These are phyloP conservation scores for Trametes gibbosa DNA, from an alignment of 768 basidiomycete species.

Conservation along the genomic window DNA sequence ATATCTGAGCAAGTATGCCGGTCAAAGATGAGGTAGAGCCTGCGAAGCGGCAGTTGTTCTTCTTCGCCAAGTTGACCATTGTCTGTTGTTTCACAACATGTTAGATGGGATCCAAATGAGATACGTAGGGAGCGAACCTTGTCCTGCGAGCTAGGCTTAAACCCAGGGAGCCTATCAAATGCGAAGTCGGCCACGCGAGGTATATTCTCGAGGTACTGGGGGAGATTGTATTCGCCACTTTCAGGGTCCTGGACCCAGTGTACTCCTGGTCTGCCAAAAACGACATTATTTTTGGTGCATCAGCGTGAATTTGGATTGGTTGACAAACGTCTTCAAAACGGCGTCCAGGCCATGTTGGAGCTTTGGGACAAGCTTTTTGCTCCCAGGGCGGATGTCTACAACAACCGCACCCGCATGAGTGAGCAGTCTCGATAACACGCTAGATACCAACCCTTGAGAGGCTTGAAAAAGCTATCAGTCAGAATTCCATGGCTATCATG, in stretches of 20 bases:
- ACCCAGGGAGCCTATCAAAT: conserved; percentile 72
- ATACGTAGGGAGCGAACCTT: conserved; percentile 40
- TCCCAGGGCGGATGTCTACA: conserved; percentile 44
- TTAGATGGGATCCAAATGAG: background rate
- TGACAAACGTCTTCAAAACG: conserved; percentile 71
- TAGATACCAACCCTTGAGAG: background rate
- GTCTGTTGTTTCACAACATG: background rate
- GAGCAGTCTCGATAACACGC: background rate
- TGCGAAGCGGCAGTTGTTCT: conserved; percentile 48
- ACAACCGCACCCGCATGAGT: background rate
- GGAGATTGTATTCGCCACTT: conserved; percentile 83
- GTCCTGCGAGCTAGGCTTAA: conserved; percentile 78
- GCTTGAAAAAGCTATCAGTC: background rate
- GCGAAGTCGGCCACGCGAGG: conserved; percentile 82
- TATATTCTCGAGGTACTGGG: conserved; percentile 65
- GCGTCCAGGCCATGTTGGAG: conserved; percentile 67
- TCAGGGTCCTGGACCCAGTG: conserved; percentile 88
- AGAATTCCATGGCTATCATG: background rate
- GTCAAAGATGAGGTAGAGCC: conserved; percentile 92
- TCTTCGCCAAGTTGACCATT: background rate
- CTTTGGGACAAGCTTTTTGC: conserved; percentile 50
- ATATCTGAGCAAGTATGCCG: conserved; percentile 81
- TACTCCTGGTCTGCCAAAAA: conserved; percentile 78
- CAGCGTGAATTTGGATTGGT: background rate
- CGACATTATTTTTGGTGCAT: background rate